Evolutionary conservation across 495 filamentous ascomycete genomes (phyloP).

Genomic region (Aspergillus sclerotioniger): DNA sequence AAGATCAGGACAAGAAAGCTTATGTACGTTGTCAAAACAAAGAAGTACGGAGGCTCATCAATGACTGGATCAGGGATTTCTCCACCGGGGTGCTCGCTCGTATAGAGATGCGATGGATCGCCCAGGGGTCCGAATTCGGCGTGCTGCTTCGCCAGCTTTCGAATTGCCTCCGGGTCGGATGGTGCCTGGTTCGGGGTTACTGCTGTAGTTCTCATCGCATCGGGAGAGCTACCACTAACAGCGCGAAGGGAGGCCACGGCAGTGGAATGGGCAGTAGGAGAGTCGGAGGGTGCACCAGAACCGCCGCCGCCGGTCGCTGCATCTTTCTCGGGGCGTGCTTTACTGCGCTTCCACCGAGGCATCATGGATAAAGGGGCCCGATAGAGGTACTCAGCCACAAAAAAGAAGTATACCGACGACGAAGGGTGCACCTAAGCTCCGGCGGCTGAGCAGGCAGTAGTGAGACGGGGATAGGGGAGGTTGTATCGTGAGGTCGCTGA

Average conservation of each 20-base stretch:
- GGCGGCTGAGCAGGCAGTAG: neutral
- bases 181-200: neutral
- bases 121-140: constrained; percentile 82
- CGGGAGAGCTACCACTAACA: constrained; percentile 17
- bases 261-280: constrained; percentile 5
- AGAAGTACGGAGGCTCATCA: constrained; percentile 87
- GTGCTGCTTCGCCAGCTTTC: constrained; percentile 61
- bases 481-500: neutral
- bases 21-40: constrained; percentile 86
- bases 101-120: constrained; percentile 67
- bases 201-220: constrained; percentile 5
- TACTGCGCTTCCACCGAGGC: constrained; percentile 31
- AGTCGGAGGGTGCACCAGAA: constrained; percentile 5
- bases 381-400: neutral
- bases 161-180: constrained; percentile 55
- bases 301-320: neutral
- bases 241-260: constrained; percentile 23
- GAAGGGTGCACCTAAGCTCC: neutral
- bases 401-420: neutral
- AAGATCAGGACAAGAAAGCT: constrained; percentile 86
- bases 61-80: constrained; percentile 69
- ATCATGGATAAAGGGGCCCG: constrained; percentile 8
- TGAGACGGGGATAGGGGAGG: neutral
- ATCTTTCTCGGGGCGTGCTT: constrained; percentile 16
- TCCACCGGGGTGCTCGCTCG: constrained; percentile 67